These are phyloP conservation scores for Chytridiales sp. DNA, from an alignment of 371 early-diverging fungal species.

Conservation along the genomic window DNA sequence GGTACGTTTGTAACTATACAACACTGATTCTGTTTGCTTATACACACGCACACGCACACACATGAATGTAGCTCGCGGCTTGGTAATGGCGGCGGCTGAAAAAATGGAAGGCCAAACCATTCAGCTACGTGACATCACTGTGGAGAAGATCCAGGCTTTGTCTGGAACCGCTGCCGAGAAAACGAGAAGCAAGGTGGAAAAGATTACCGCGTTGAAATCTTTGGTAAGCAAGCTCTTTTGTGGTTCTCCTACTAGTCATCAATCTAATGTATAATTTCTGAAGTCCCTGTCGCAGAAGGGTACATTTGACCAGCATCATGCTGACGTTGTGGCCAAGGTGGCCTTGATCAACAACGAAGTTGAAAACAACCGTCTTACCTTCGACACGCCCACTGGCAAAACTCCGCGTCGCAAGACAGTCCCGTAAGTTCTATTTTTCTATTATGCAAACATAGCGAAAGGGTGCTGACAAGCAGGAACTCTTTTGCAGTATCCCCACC, in stretches of 20 bases:
- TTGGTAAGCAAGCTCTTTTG: not conserved
- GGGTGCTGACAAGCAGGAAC: not conserved
- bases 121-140: not conserved
- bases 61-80: no score
- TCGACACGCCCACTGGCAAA: slow-evolving; percentile 41
- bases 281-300: not conserved
- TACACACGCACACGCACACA: no score
- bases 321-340: no score
- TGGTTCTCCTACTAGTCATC: no score
- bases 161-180: not conserved
- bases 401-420: slow-evolving; percentile 37
- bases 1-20: no score
- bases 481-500: slow-evolving; percentile 10
- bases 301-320: not conserved
- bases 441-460: no score
- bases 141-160: not conserved
- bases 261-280: no score
- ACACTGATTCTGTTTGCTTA: no score
- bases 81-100: no score
- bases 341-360: slow-evolving; percentile 29
- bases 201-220: not conserved
- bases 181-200: not conserved
- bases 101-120: not conserved
- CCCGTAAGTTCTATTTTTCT: slow-evolving; percentile 9
- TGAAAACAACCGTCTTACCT: slow-evolving; percentile 26